Evolutionary conservation across 108 stramenopile species (phyloP), one percentile per base, ranked within the genome.

Genomic region (Fistulifera solaris): DNA sequence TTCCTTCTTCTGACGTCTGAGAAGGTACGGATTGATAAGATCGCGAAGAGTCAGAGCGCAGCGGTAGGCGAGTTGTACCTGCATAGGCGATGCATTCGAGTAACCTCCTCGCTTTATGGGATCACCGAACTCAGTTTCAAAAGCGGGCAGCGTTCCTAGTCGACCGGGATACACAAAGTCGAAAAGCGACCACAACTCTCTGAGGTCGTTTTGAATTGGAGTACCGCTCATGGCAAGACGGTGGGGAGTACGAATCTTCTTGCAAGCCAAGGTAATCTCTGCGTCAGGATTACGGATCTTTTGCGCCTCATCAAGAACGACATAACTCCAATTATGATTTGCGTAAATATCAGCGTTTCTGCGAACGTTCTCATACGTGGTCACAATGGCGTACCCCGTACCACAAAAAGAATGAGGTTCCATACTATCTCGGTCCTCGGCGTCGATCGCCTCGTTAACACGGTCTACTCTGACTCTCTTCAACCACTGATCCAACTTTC

Each of bases 241-340:
- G 74, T 94, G 73, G 38, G 82, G 76, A 43, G 87, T 89, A 18
- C 85, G 67, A 66, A 98, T 49, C 71, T 93, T 58, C 77, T 99
- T 99, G 80, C 95, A 95, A 25, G 85, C 83, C 50, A 89, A 52
- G 10, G 98, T 96, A 6, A 99, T 71, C 42, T 94, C 92, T 14
- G 96, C 94, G 47, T 94, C 94, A 4, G 98, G 97, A 68, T 99
- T 99, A 17, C 97, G 73, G 46, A 99, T 96, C 70, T 94, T 94
- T 75, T 99, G 98, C 0, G 95, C 98, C 67, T 99, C 98, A 58
- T 99, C 98, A 59, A 99, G 70, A 0, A 96, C 80, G 22, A 92
- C 81, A 55, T 96, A 96, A 35, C 72, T 84, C 94, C 95, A 99
- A 39, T 63, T 51, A 58, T 90, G 87, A 42, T 59, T 56, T n/a